Evolutionary conservation across 495 filamentous ascomycete species (phyloP), one percentile per base, ranked within the genome.

Genomic region (Hypoxylon rickii): DNA sequence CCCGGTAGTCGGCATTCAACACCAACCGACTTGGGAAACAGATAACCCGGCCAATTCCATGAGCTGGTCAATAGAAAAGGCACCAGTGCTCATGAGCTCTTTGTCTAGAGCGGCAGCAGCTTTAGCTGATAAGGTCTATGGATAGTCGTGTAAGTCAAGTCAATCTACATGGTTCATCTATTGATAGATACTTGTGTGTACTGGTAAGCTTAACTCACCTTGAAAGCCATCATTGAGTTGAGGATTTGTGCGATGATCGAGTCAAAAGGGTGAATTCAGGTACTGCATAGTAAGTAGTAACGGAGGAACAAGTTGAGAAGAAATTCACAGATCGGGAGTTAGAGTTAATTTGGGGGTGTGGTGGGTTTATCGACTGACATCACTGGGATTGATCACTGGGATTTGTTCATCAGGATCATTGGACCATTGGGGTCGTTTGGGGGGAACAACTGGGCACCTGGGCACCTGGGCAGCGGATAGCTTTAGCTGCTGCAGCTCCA

Each of bases 1-100:
- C 16, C 31, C 24, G 18, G 4, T 2, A 18, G 34, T 36, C 22
- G 15, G 12, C 46, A 16, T 26, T 13, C 13, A 32, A 10, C 16
- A 65, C 75, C 37, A 63, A 93, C 92, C 86, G 39, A 88, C 92
- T 81, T 98, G 92, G 3, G 93, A 91, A 2, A 98, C 94, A 1
- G 92, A 91, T 1, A 97, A 77, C 0, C 94, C 94, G 22, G 94
- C 94, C 2, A 98, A 76, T 67, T 98, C 94, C 94, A 98, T 98
- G 44, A 98, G 76, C 69, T 98, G 94, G 71, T 97, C 94, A 33
- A 98, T 79, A 2, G 91, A 96, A 76, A 92, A 98, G 16, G 88
- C 94, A 2, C 95, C 92, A 15, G 83, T 78, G 69, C 84, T 88
- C 94, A 97, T 97, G 34, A 98, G 85, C 62, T 98, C 94, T 69